Percentiles rank a stretch among this genome's conserved stretches.
Conservation (phyloP, 2,329 filamentous ascomycete species). For the Sarocladiaceae sp. region DNA sequence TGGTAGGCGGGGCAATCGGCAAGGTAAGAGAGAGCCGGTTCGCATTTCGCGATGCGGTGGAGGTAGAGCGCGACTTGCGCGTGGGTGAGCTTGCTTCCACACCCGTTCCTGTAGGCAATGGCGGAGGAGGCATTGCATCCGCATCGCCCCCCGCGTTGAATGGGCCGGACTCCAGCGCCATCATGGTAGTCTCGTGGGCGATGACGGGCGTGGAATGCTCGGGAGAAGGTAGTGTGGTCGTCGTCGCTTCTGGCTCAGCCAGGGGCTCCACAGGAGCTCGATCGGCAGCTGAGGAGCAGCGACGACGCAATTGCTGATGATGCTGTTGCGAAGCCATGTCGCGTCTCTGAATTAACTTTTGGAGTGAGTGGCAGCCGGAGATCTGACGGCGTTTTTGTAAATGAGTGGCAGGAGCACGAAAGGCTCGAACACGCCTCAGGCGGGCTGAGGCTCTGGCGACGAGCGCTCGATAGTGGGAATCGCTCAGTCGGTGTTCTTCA, state of each 20-base stretch:
- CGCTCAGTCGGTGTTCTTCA: conserved; percentile 38
- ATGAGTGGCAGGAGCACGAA: conserved; percentile 31
- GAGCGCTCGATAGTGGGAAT: conserved; percentile 34
- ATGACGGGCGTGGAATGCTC: conserved; percentile 13
- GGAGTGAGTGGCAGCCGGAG: conserved; percentile 27
- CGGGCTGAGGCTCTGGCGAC: conserved; percentile 39
- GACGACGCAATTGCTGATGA: conserved; percentile 22
- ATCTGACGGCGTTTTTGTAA: conserved; percentile 30
- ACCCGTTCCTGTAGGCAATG: conserved; percentile 26
- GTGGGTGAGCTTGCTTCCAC: conserved; percentile 34
- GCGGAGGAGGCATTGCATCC: conserved; percentile 30
- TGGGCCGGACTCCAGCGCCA: background rate
- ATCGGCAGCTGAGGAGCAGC: conserved; percentile 35
- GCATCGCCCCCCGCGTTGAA: conserved; percentile 14
- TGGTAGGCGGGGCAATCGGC: conserved; percentile 53
- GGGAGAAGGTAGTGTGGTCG: conserved; percentile 19
- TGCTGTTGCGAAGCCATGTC: conserved; percentile 30
- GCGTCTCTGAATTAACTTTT: conserved; percentile 20
- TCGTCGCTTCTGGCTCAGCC: conserved; percentile 15
- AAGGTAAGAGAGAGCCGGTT: conserved; percentile 59
- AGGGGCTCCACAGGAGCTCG: conserved; percentile 24
- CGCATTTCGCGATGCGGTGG: conserved; percentile 47
- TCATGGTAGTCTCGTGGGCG: background rate
- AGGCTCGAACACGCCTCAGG: conserved; percentile 32
- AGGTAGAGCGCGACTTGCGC: conserved; percentile 48